phyloP scores from a whole-genome alignment of 208 protist genomes.

The Vickermania spadyakhi region DNA sequence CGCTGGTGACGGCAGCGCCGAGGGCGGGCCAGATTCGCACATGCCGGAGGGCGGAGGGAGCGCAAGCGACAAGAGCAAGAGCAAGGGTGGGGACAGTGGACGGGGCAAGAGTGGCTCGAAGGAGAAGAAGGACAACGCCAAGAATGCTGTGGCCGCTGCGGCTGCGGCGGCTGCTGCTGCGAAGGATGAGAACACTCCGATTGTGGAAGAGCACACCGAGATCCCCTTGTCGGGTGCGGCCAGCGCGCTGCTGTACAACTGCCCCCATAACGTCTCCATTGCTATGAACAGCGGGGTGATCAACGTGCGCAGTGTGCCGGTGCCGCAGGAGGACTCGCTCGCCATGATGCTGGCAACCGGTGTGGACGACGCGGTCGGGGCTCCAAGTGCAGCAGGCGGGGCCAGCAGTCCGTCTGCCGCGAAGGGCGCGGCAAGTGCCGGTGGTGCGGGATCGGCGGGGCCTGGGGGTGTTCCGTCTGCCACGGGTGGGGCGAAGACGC shows the following conservation, averaged over 20 bases:
- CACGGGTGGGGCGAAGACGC: background rate
- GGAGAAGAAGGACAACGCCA: background rate
- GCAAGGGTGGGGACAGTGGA: background rate
- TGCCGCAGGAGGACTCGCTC: background rate
- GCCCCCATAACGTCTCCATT: background rate
- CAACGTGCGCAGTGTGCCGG: background rate
- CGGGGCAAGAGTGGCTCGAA: background rate
- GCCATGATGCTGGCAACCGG: background rate
- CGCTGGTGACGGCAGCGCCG: background rate
- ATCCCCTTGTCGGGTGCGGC: background rate
- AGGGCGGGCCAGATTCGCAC: background rate
- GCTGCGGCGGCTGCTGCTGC: background rate
- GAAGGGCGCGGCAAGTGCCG: background rate
- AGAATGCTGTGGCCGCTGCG: background rate
- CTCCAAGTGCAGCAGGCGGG: background rate
- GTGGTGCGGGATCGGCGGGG: background rate
- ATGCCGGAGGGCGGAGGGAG: background rate
- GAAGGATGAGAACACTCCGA: background rate
- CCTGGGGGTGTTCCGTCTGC: background rate
- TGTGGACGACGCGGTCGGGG: background rate
- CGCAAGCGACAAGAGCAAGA: background rate
- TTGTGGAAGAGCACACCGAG: background rate
- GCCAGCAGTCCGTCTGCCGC: background rate
- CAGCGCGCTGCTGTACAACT: background rate
- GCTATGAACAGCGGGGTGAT: background rate